Evolutionary conservation across 768 basidiomycete species (phyloP), one percentile per base, ranked within the genome.

Genomic region (Leccinum longicurvipes): DNA sequence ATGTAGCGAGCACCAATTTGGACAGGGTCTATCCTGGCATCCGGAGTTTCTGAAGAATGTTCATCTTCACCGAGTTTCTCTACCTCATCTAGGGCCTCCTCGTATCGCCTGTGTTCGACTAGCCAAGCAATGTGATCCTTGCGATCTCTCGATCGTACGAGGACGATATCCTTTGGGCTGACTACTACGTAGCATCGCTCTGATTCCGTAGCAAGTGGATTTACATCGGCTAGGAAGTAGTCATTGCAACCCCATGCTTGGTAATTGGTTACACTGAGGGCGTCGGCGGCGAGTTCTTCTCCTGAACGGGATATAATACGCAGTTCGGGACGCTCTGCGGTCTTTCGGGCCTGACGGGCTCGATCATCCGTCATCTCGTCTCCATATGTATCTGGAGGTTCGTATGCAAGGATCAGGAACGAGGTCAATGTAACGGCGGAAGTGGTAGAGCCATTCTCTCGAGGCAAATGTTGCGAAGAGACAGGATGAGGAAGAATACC

Each of bases 111-210:
- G 62, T 84, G 79, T 67, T 98, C 93, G 11, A 98, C 87, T 17
- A 99, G 73, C 97, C 97, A 99, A 9, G 80, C 77, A 39, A 99
- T 83, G 68, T 95, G 94, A 68, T 99, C 97, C 62, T 84, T 81
- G 67, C 82, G 80, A 75, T 98, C 97, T 56, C 97, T 77, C 36
- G 89, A 86, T 63, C 83, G 82, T n/a, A 93, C 95, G 8, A 93
- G 73, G 42, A 98, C 86, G 27, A 98, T 71, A 64, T 94, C 93
- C 67, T 82, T 80, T 8, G 97, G 97, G 57, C 89, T 91, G 63
- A 93, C 72, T 12, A 97, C 93, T 27, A 93, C 78, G 66, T 93
- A 97, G 51, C 82, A 82, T 55, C 83, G 76, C 17, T 74, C 76
- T 72, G 53, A 59, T 46, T 48, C 66, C 54, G 45, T 17, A 49